Base-by-base conservation (phyloP, 2,329 filamentous ascomycete genomes). In the Rhinocladiella mackenziei region DNA sequence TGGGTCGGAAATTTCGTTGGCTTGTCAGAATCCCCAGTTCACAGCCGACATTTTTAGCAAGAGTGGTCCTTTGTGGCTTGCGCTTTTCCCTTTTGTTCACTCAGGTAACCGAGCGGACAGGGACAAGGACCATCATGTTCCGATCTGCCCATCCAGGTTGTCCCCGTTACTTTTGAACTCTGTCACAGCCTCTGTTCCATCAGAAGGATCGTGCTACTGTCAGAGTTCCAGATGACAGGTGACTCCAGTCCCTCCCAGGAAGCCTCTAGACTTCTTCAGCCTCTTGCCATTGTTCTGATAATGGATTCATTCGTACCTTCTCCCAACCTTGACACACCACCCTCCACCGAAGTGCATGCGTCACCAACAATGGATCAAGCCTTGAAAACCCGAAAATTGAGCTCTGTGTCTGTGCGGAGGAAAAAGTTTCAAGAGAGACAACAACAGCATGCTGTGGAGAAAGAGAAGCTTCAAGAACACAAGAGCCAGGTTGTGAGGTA, bases 401-500 rank as follows among this genome's bases (percentile, higher is more conserved):
- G 32, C 31, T 54, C 54, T 23, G 54, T 42, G n/a, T 54, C 51
- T 37, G 51, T 47, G 14, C 40, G 51, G 20, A 38, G 46, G 29
- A 35, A 36, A 29, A 56, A 45, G 39, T 43, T 47, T n/a, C 45
- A 53, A 39, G 45, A 56, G 38, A 39, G 54, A 36, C 45, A 53
- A 29, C 39, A 45, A 18, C 38, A 49, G 29, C 31, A 47, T 29
- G 32, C 31, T 4, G 20, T 51, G 25, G 51, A 45, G 15, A 32
- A 39, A 9, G 43, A 50, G 26, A 33, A 30, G 28, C 13, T 19
- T 5, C 32, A 23, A 15, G 45, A 46, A 25, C 43, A 46, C 18
- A 53, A 51, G 44, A 51, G 43, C 25, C 38, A 39, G 35, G 31
- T 48, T 13, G 23, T 43, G 32, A 38, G 34, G 8, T 51, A 51